Percentiles rank a stretch among this genome's conserved stretches.
Conservation (phyloP, 2,329 filamentous ascomycete genomes). For the Diplodia mutila region DNA sequence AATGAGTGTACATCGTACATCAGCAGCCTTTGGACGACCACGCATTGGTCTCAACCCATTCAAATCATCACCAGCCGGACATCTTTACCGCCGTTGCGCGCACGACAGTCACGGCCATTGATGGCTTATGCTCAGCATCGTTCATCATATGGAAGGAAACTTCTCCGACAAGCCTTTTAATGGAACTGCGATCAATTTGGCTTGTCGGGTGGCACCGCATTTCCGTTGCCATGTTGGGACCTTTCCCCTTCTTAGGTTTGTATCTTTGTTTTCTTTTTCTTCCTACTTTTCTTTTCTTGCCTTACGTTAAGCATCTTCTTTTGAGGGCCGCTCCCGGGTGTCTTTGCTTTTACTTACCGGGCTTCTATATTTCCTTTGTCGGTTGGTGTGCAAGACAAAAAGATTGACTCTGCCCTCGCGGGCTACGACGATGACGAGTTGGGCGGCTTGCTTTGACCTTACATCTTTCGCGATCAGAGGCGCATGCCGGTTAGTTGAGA, state of each 20-base stretch:
- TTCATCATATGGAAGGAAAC: conserved; percentile 20
- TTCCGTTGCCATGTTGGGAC: conserved; percentile 23
- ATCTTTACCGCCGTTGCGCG: conserved; percentile 8
- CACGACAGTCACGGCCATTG: conserved; percentile 4
- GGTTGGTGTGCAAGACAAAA: conserved; percentile 26
- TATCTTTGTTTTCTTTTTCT: conserved; percentile 24
- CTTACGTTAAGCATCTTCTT: conserved; percentile 14
- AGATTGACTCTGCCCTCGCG: conserved; percentile 27
- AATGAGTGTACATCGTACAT: conserved; percentile 23
- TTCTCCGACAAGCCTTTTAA: conserved; percentile 25
- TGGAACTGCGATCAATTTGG: conserved; percentile 2
- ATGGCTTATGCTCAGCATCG: conserved; percentile 13
- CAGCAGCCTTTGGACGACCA: conserved; percentile 20
- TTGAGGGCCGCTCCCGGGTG: not conserved
- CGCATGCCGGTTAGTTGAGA: conserved; percentile 19
- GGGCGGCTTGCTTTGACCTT: conserved; percentile 24
- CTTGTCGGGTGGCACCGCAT: conserved; percentile 24
- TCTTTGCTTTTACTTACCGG: conserved; percentile 15
- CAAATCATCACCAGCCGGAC: conserved; percentile 16
- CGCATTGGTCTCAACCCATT: conserved; percentile 19
- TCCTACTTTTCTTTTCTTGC: conserved; percentile 17
- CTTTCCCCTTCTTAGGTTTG: conserved; percentile 22
- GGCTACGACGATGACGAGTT: conserved; percentile 26
- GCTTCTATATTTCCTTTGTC: conserved; percentile 14
- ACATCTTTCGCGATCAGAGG: conserved; percentile 24